phyloP scores from a whole-genome alignment of 129 eudicot species.

The Gnaphalium uliginosum region DNA sequence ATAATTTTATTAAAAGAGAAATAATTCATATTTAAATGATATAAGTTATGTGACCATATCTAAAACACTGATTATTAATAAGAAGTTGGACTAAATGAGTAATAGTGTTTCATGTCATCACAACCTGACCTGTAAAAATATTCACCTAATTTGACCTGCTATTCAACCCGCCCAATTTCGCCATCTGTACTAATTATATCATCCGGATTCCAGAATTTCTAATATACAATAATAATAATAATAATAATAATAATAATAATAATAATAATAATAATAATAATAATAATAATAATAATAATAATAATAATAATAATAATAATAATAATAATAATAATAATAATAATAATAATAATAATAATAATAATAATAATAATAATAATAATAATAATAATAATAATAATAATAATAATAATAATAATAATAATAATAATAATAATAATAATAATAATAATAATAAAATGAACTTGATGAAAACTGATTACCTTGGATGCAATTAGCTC shows the following conservation, averaged over 20 bases:
- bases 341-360: not conserved
- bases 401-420: not conserved
- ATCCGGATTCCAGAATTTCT: not conserved
- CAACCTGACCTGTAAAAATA: not conserved
- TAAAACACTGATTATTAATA: not conserved
- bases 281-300: too few relatives aligned
- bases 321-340: not conserved
- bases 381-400: not conserved
- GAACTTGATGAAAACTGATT: slow-evolving; percentile 3
- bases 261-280: not conserved
- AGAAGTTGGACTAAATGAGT: not conserved
- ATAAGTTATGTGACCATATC: not conserved
- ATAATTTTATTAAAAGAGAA: not conserved
- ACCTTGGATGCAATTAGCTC: slow-evolving; percentile 87
- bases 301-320: not conserved
- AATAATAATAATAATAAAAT: not conserved
- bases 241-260: not conserved
- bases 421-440: not conserved
- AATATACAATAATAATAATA: not conserved
- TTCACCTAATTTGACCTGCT: not conserved
- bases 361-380: not conserved
- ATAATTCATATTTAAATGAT: not conserved
- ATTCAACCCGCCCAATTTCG: not conserved
- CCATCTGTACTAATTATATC: not conserved
- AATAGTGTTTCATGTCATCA: not conserved